Base-by-base conservation (phyloP, 2,329 filamentous ascomycete genomes). In the Cladophialophora chaetospira region DNA sequence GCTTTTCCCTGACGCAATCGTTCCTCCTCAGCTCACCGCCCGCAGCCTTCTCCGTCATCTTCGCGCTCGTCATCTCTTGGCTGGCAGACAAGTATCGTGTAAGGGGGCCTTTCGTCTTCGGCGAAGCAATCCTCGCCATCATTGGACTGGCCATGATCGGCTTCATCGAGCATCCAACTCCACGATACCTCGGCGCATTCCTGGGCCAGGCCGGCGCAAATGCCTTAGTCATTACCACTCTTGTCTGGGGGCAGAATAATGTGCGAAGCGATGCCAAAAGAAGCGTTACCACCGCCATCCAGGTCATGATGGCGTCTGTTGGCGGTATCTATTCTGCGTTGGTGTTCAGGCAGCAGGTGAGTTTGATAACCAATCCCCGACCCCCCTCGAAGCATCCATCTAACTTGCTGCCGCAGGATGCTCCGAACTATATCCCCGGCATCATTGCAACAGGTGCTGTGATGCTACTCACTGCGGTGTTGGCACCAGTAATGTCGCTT, bases 181-280 rank as follows among this genome's bases (percentile, higher is more conserved):
- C 84, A 6, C 81, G 87, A 40, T 91, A 89, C 71, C 83, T 88
- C 57, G 88, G 88, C 49, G 80, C 90, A 55, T 91, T 91, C 74
- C 74, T 92, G 38, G 80, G 84, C 87, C 0, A 92, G 89, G 74
- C 88, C 92, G 75, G 56, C 6, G 21, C 26, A 19, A 59, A 59
- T 36, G 56, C 43, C 3, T 29, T 51, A 17, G 58, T 72, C 1
- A 69, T 69, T 5, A 65, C 68, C 1, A 60, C 62, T 2, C 65
- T 69, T 48, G 65, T 69, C 10, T 71, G 70, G 46, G 29, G 68
- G 48, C 63, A 66, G 23, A 71, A 71, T 58, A 70, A 72, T 47
- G 66, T 70, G 49, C 63, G 65, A n/a, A 60, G 61, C 8, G 66
- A 70, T 50, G 67, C 64, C 46, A 67, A 66, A 35, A 55, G 68